Base-by-base conservation (phyloP, 768 basidiomycete species). In the Mrakia blollopis region DNA sequence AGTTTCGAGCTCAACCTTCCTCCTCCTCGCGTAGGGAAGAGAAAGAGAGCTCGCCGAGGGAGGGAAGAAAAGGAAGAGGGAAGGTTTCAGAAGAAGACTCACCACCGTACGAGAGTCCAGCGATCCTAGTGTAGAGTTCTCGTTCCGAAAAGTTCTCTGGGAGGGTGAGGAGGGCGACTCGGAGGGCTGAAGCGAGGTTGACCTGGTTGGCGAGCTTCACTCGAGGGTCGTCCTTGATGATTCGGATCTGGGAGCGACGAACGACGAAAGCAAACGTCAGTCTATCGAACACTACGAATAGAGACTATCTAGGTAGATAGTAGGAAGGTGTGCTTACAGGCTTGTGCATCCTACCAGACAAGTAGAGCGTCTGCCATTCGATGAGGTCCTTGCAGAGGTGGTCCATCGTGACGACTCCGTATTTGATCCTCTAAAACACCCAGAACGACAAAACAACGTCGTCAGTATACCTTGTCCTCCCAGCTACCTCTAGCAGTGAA, bases 261-360 rank as follows among this genome's bases (percentile, higher is more conserved):
- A 50, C 75, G 79, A 47, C 35, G 9, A 37, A 78, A 50, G 18
- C 5, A 32, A 25, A 62, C 37, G 44, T 14, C 41, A 25, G 76
- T 44, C n/a, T n/a, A n/a, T n/a, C n/a, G n/a, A n/a, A n/a, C n/a
- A n/a, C n/a, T n/a, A n/a, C n/a, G n/a, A n/a, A n/a, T n/a, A n/a
- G n/a, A n/a, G n/a, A n/a, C n/a, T n/a, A n/a, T n/a, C n/a, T n/a
- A n/a, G n/a, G n/a, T n/a, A n/a, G n/a, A n/a, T n/a, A n/a, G n/a
- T n/a, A n/a, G 35, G 57, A 28, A 32, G 73, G 37, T 6, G 30
- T 50, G 79, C 83, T 35, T 1, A 85, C 88, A 0, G 97, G 97
- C 84, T 99, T 99, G 85, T 98, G 97, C 89, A 98, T 93, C 47
- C 97, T 88, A 0, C 97, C 97, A 0, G 94, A 92, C 57, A 96